Percentiles rank a stretch among this genome's conserved stretches.
Evolutionary conservation across 352 stramenopile species (phyloP).

Genomic region (Phytophthora meadii): DNA sequence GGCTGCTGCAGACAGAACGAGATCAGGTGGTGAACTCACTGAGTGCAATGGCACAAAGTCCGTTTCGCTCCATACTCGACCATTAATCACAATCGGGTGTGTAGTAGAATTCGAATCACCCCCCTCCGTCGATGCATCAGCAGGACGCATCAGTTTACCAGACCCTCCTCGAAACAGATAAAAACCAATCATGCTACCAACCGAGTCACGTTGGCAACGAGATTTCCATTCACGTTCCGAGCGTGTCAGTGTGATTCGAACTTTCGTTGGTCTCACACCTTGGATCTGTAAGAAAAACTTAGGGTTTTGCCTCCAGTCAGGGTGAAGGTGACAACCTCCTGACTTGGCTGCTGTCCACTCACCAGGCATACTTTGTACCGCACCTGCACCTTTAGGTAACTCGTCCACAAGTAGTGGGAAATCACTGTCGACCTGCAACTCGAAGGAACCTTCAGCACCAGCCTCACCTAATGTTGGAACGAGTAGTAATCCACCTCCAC

Average conservation of each 20-base stretch:
- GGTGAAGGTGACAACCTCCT: conserved; percentile 81
- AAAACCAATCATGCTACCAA: conserved; percentile 92
- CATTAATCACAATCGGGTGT: conserved; percentile 69
- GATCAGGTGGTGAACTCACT: conserved; percentile 71
- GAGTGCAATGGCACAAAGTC: conserved; percentile 84
- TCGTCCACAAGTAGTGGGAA: conserved; percentile 71
- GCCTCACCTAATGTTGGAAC: conserved; percentile 81
- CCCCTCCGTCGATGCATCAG: conserved; percentile 17
- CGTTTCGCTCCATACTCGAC: conserved; percentile 78
- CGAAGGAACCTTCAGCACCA: conserved; percentile 75
- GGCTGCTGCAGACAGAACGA: conserved; percentile 70
- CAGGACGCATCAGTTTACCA: conserved; percentile 48
- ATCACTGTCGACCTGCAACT: conserved; percentile 89
- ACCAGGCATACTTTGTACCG: conserved; percentile 76
- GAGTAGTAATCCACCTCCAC: conserved; percentile 63
- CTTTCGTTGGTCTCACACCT: conserved; percentile 67
- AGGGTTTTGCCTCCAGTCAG: conserved; percentile 90
- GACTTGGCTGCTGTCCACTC: conserved; percentile 77
- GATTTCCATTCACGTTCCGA: conserved; percentile 85
- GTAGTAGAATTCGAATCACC: conserved; percentile 11
- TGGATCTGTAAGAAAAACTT: conserved; percentile 84
- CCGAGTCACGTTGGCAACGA: conserved; percentile 83
- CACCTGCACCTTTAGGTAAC: conserved; percentile 55
- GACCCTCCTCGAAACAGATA: conserved; percentile 74
- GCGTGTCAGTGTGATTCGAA: conserved; percentile 82